These are phyloP conservation scores for Spergularia marina DNA, from an alignment of 148 eudicot genomes.

Conservation along the genomic window DNA sequence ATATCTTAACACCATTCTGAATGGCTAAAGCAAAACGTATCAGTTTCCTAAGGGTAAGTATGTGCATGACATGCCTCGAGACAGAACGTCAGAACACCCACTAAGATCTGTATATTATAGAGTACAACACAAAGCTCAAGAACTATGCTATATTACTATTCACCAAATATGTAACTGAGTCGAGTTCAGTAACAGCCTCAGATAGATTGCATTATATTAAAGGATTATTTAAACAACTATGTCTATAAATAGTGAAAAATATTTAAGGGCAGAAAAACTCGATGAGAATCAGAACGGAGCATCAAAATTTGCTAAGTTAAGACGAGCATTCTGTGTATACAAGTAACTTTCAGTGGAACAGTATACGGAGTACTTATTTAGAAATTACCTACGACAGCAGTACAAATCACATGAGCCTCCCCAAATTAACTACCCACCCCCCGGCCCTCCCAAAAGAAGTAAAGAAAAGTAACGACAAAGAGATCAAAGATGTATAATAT, in stretches of 20 bases:
- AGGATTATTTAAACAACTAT: too few relatives aligned
- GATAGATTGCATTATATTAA: neutral
- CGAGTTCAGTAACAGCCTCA: neutral
- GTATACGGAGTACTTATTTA: neutral
- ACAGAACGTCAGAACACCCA: too few relatives aligned
- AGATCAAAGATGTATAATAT: neutral
- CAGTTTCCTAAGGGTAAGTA: neutral
- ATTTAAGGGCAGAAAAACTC: too few relatives aligned
- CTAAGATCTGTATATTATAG: too few relatives aligned
- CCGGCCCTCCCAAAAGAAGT: too few relatives aligned
- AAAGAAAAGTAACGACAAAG: neutral
- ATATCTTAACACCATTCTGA: neutral
- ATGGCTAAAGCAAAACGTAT: neutral
- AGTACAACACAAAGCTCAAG: too few relatives aligned
- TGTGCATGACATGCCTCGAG: too few relatives aligned
- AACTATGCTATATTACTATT: too few relatives aligned
- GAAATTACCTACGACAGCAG: too few relatives aligned
- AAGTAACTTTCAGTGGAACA: too few relatives aligned
- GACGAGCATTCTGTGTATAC: neutral
- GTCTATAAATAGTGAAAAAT: too few relatives aligned
- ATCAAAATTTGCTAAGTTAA: neutral
- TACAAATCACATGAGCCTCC: neutral
- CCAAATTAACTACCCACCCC: slow-evolving; percentile 1
- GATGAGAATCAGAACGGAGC: neutral
- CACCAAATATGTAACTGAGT: neutral